Evolutionary conservation across 139 green algal species (phyloP).

Genomic region (Astrephomene gubernaculifera): DNA sequence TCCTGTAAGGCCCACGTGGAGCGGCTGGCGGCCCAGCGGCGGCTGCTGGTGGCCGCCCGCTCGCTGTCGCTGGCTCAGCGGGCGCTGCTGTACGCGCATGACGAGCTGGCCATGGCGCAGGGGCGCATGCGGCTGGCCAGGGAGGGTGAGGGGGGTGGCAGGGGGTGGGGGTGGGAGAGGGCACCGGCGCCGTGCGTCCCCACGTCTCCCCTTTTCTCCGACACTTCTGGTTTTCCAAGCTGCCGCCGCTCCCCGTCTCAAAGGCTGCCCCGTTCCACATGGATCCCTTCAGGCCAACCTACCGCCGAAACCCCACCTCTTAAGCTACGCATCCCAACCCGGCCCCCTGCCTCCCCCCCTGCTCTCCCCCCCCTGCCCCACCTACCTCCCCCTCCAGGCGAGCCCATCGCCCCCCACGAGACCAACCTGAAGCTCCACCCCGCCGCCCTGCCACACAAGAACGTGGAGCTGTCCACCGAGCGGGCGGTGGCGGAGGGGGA

Average conservation of each 20-base stretch:
- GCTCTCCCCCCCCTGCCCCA: background rate
- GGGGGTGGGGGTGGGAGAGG: slow-evolving; percentile 16
- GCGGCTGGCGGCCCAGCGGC: slow-evolving; percentile 71
- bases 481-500: slow-evolving; percentile 68
- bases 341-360: no score
- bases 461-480: slow-evolving; percentile 76
- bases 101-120: slow-evolving; percentile 91
- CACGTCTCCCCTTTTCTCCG: no score
- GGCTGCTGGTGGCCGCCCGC: slow-evolving; percentile 74
- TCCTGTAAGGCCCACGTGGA: slow-evolving; percentile 63
- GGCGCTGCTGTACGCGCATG: slow-evolving; percentile 79
- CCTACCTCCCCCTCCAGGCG: background rate
- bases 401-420: slow-evolving; percentile 60
- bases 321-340: no score
- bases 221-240: no score
- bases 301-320: no score
- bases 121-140: slow-evolving; percentile 72
- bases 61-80: slow-evolving; percentile 73
- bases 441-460: slow-evolving; percentile 66
- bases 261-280: no score
- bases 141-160: slow-evolving; percentile 43
- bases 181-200: no score
- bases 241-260: no score
- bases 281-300: no score
- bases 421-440: slow-evolving; percentile 70